Evolutionary conservation across 176 grass and related monocot genomes (phyloP).

Genomic region (Oryza officinalis): DNA sequence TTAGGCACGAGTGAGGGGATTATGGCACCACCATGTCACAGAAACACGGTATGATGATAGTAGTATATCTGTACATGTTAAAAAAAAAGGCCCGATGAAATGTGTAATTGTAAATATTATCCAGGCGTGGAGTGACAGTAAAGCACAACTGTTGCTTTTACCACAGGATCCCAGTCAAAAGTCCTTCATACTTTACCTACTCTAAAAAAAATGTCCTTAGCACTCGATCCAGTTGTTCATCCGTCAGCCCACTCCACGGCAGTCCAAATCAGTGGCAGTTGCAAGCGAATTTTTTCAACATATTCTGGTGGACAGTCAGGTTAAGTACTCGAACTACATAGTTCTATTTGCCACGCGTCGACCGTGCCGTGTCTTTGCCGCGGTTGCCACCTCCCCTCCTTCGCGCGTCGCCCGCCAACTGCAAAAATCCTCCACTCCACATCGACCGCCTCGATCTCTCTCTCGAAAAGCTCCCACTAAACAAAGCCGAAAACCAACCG

Average conservation of each 20-base stretch:
- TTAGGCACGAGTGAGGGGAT: neutral
- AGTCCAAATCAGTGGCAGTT: neutral
- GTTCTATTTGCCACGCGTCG: neutral
- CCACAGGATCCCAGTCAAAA: neutral
- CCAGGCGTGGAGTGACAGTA: neutral
- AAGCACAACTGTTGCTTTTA: neutral
- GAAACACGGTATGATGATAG: neutral
- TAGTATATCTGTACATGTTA: too few species aligned
- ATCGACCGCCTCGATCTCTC: neutral
- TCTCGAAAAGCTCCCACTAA: constrained; percentile 6
- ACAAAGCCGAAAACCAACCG: neutral
- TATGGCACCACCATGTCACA: neutral
- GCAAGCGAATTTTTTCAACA: neutral
- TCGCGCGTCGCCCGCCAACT: neutral
- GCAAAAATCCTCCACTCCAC: neutral
- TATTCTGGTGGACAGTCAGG: too few species aligned
- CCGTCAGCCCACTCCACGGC: neutral
- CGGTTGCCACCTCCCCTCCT: neutral
- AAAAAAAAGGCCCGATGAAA: too few species aligned
- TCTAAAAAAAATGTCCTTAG: too few species aligned
- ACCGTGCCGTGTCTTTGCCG: neutral
- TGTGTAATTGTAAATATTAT: neutral
- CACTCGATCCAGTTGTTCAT: neutral
- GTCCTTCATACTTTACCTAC: neutral
- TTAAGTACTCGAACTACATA: too few species aligned